Conservation (phyloP, 2,329 filamentous ascomycete species). For the Fusarium sp. region DNA sequence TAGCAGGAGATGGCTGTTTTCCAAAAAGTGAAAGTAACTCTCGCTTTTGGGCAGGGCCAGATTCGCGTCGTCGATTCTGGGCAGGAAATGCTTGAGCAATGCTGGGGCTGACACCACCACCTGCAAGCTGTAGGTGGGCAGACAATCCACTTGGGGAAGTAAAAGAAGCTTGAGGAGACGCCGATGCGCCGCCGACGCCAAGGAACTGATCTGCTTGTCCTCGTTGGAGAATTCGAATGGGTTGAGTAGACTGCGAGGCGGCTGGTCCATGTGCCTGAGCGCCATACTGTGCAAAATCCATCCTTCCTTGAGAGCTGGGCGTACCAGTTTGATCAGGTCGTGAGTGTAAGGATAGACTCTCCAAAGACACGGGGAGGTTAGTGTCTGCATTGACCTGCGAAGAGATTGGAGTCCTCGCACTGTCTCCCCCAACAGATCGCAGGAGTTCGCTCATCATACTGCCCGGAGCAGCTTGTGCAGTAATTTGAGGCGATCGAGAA, state of each 20-base stretch:
- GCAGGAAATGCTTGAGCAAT: conserved; percentile 32
- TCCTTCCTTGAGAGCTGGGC: conserved; percentile 27
- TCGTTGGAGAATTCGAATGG: conserved; percentile 52
- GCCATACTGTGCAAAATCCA: conserved; percentile 32
- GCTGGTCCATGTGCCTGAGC: conserved; percentile 12
- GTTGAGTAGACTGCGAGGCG: conserved; percentile 34
- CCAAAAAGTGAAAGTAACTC: conserved; percentile 72
- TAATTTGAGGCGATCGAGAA: conserved; percentile 11
- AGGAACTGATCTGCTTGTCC: conserved; percentile 47
- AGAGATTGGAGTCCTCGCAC: conserved; percentile 17
- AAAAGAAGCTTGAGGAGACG: conserved; percentile 42
- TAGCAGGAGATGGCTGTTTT: conserved; percentile 50
- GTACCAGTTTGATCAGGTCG: conserved; percentile 21
- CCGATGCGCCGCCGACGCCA: conserved; percentile 15
- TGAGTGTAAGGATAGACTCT: conserved; percentile 38
- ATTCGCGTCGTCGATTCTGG: conserved; percentile 40
- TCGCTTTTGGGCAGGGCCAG: conserved; percentile 49
- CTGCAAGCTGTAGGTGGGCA: conserved; percentile 31
- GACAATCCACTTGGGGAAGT: conserved; percentile 35
- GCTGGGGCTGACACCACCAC: conserved; percentile 34
- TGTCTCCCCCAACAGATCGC: conserved; percentile 27
- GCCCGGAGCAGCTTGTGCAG: conserved; percentile 23
- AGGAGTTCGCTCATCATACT: conserved; percentile 39
- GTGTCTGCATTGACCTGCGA: conserved; percentile 30
- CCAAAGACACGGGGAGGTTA: conserved; percentile 33